Percentiles rank a stretch among this genome's conserved stretches.
Evolutionary conservation across 768 basidiomycete species (phyloP).

Genomic region (Leucocoprinus birnbaumii): DNA sequence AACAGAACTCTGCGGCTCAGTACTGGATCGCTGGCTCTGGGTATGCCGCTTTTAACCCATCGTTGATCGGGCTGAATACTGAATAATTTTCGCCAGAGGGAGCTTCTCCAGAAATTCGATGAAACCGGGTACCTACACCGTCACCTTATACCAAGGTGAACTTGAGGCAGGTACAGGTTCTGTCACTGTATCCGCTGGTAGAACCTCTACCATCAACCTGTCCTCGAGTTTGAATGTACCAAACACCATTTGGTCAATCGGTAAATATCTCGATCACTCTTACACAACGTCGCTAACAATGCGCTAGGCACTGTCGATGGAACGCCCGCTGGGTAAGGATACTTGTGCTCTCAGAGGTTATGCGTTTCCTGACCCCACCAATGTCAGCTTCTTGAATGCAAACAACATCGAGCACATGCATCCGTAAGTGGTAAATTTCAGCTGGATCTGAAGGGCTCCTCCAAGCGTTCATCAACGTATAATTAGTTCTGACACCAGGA

Average conservation of each 20-base stretch:
- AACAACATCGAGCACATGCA: slow-evolving; percentile 50
- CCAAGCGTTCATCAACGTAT: neutral
- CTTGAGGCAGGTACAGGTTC: slow-evolving; percentile 39
- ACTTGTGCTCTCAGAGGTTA: neutral
- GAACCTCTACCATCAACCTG: slow-evolving; percentile 31
- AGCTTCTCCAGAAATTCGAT: slow-evolving; percentile 40
- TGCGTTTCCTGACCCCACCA: neutral
- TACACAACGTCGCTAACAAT: neutral
- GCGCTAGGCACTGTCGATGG: slow-evolving; percentile 39
- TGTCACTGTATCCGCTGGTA: slow-evolving; percentile 39
- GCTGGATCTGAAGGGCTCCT: neutral
- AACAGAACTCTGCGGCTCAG: slow-evolving; percentile 39
- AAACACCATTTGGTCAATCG: slow-evolving; percentile 41
- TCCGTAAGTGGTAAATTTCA: slow-evolving; percentile 31
- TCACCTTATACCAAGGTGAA: slow-evolving; percentile 43
- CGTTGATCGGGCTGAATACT: neutral
- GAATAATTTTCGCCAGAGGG: slow-evolving; percentile 22
- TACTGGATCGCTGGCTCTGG: slow-evolving; percentile 42
- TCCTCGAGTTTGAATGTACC: slow-evolving; percentile 29
- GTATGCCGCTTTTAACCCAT: slow-evolving; percentile 19
- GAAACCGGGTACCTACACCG: slow-evolving; percentile 48
- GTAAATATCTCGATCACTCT: slow-evolving; percentile 17
- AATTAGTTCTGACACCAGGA: slow-evolving; percentile 38
- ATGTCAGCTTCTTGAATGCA: slow-evolving; percentile 41
- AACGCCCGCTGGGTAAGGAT: slow-evolving; percentile 35